Base-by-base conservation (phyloP, 1,139 yeast genomes). In the Taphrina betulina region DNA sequence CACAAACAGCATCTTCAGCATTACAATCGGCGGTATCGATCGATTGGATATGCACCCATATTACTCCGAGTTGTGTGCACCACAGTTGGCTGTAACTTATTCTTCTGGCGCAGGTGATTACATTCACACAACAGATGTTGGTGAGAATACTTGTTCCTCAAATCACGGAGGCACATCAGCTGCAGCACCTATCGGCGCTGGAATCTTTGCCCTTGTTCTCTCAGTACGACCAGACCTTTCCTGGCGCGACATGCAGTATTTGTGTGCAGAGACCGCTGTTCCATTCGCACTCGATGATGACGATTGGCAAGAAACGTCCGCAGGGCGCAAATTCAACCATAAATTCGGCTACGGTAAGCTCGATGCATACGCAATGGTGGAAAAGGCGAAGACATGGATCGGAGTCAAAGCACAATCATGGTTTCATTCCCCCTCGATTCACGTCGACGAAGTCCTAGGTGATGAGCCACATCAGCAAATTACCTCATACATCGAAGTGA, bases 121-220 rank as follows among this genome's bases (percentile, higher is more conserved):
- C 67, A 92, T 94, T 59, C 94, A 86, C 66, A 87, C 98, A 5
- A 87, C 97, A 1, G 97, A 92, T 69, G 78, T 88, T 56, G 64
- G 67, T 19, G 77, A 81, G 51, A 77, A 77, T n/a, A 69, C 71
- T 62, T 94, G 99, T 69, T 73, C 94, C 1, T 76, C 77, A 34
- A 68, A 65, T 28, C 98, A 94, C 70, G 96, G 97, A 5, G 99
- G 99, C 20, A 94, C 99, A 0, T 90, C 97, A 16, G 98, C 98
- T 0, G 97, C 98, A 16, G 98, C 98, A 0, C 99, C 99, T 0
- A 76, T 94, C 57, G 98, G 97, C 0, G 96, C 97, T 0, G 98
- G 98, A 19, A 78, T 94, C 0, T 88, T 85, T 68, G 80, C 97
- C 0, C 74, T 94, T 57, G 87, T 86, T 1, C 74, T 92, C 52